A percentile compares a stretch with the other conserved stretches of the same genome.
Conservation (phyloP, 306 rosid genomes). For the Lablab purpureus region DNA sequence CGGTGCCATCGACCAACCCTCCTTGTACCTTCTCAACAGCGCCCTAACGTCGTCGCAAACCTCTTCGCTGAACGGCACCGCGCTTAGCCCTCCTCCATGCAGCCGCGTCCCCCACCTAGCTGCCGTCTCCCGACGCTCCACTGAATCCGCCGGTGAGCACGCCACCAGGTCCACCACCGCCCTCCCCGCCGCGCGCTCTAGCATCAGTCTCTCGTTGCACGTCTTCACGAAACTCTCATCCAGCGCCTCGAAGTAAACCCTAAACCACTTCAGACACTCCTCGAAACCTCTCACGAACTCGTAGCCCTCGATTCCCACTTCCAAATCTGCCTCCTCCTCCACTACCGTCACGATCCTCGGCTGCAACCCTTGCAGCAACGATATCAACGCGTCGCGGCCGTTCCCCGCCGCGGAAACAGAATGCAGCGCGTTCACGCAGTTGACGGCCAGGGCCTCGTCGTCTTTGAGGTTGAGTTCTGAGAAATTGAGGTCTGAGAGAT, state of each 20-base stretch:
- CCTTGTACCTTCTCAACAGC: constrained; percentile 83
- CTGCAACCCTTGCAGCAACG: constrained; percentile 55
- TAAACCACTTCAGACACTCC: constrained; percentile 87
- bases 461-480: constrained; percentile 57
- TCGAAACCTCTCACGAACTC: constrained; percentile 74
- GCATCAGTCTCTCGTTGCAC: constrained; percentile 72
- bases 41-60: constrained; percentile 91
- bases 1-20: constrained; percentile 86
- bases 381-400: constrained; percentile 63
- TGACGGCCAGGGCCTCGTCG: constrained; percentile 83
- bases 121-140: constrained; percentile 81
- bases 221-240: constrained; percentile 80
- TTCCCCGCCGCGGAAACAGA: constrained; percentile 53
- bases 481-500: constrained; percentile 66
- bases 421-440: constrained; percentile 74
- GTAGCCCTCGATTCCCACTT: constrained; percentile 65
- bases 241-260: constrained; percentile 86
- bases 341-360: constrained; percentile 89
- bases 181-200: constrained; percentile 82
- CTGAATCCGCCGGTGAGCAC: constrained; percentile 55
- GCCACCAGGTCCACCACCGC: constrained; percentile 85
- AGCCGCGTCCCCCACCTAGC: constrained; percentile 68
- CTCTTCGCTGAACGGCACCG: constrained; percentile 77
- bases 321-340: constrained; percentile 88
- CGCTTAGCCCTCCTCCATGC: constrained; percentile 62